Percentiles rank a stretch among this genome's conserved stretches.
These are phyloP conservation scores for Viola odorata DNA, from an alignment of 345 rosid species.

Conservation along the genomic window DNA sequence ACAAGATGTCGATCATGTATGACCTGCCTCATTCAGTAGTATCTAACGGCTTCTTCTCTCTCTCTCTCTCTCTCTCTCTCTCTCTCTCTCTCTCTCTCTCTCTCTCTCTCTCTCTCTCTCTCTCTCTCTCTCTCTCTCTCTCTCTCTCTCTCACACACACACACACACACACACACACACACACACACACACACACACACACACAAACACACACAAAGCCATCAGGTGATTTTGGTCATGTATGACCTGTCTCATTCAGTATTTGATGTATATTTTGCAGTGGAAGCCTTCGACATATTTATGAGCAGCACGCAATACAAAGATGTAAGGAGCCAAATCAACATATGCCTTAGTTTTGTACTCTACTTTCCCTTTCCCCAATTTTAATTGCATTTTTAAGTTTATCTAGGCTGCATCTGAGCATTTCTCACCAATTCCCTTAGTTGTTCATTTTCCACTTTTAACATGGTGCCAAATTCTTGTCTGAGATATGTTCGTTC, in stretches of 20 bases:
- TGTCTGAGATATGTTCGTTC: background rate
- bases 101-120: too few species aligned
- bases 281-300: slow-evolving; percentile 70
- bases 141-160: too few species aligned
- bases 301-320: slow-evolving; percentile 52
- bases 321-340: slow-evolving; percentile 43
- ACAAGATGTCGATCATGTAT: slow-evolving; percentile 69
- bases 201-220: slow-evolving; percentile 63
- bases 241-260: slow-evolving; percentile 20
- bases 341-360: background rate
- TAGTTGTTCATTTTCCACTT: background rate
- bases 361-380: background rate
- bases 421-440: background rate
- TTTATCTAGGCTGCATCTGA: background rate
- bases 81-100: too few species aligned
- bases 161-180: too few species aligned
- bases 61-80: too few species aligned
- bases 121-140: too few species aligned
- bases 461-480: background rate
- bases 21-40: slow-evolving; percentile 2
- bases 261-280: slow-evolving; percentile 37
- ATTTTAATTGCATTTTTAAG: background rate
- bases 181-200: too few species aligned
- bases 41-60: too few species aligned
- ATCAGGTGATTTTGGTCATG: slow-evolving; percentile 71